These are phyloP conservation scores for Dunaliella sp. DNA, from an alignment of 139 green algal species.

Conservation along the genomic window DNA sequence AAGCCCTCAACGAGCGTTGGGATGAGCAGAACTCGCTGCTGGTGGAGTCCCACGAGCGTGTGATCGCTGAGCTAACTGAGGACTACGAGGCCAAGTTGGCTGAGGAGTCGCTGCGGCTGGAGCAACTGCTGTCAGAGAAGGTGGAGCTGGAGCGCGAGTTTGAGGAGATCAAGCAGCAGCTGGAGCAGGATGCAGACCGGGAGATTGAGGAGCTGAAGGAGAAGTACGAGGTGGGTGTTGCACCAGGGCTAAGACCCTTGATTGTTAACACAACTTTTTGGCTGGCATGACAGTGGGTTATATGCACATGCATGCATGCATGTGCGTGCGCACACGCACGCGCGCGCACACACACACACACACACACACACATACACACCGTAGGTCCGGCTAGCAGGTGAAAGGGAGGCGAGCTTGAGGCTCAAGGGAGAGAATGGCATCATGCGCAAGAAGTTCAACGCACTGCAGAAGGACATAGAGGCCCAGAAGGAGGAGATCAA, in stretches of 20 bases:
- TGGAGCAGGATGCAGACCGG: slow-evolving; percentile 86
- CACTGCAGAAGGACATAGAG: slow-evolving; percentile 74
- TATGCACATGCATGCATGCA: too few species aligned
- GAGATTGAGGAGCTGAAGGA: slow-evolving; percentile 92
- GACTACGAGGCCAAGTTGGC: slow-evolving; percentile 79
- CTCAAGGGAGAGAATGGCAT: slow-evolving; percentile 94
- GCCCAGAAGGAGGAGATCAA: slow-evolving; percentile 80
- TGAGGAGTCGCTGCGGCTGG: slow-evolving; percentile 54
- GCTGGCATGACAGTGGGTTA: too few species aligned
- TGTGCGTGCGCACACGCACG: too few species aligned
- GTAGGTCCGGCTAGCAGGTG: slow-evolving; percentile 30
- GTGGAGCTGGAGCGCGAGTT: slow-evolving; percentile 62
- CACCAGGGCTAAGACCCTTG: too few species aligned
- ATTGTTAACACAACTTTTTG: too few species aligned
- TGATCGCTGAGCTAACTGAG: slow-evolving; percentile 78
- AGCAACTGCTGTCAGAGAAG: slow-evolving; percentile 56
- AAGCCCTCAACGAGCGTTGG: slow-evolving; percentile 72
- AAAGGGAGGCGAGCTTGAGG: slow-evolving; percentile 68
- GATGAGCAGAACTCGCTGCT: slow-evolving; percentile 82
- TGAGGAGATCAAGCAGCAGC: slow-evolving; percentile 80
- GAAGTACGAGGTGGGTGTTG: slow-evolving; percentile 59
- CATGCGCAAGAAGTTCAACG: slow-evolving; percentile 92
- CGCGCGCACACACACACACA: too few species aligned
- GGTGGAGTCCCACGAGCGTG: slow-evolving; percentile 78
- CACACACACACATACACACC: too few species aligned